Evolutionary conservation across 2,329 filamentous ascomycete species (phyloP).

Genomic region (Phialophora tarda): DNA sequence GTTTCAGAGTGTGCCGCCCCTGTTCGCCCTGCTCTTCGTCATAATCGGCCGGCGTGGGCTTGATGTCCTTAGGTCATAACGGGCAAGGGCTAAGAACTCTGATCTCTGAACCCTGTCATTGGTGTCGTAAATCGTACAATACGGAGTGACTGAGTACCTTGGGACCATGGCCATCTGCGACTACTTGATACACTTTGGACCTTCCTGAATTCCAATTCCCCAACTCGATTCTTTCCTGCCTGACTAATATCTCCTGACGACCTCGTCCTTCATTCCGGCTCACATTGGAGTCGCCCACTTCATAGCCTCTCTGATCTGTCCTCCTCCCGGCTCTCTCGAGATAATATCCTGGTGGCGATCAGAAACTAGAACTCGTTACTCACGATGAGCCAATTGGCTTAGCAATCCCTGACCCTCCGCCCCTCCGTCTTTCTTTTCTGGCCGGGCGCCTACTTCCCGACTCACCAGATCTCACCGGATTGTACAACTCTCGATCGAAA

Average conservation of each 20-base stretch:
- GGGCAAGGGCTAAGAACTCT: neutral
- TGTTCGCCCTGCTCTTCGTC: constrained; percentile 12
- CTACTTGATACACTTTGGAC: constrained; percentile 4
- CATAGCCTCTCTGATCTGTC: neutral
- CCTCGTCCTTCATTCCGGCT: neutral
- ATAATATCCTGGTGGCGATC: constrained; percentile 11
- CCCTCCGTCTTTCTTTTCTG: neutral
- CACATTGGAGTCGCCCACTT: constrained; percentile 2
- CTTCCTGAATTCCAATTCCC: constrained; percentile 24
- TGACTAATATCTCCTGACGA: constrained; percentile 11
- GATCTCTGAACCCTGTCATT: neutral
- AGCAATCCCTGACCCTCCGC: constrained; percentile 19
- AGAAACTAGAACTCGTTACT: neutral
- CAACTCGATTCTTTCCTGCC: constrained; percentile 7
- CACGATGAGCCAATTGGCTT: constrained; percentile 27
- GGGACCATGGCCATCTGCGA: constrained; percentile 5
- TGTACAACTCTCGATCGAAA: constrained; percentile 3
- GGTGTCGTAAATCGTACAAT: constrained; percentile 19
- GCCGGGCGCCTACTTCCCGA: constrained; percentile 13
- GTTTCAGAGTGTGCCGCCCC: constrained; percentile 9
- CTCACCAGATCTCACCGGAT: constrained; percentile 5
- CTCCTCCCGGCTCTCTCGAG: neutral
- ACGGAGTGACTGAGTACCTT: neutral
- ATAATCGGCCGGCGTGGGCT: constrained; percentile 11
- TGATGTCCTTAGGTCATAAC: neutral